Evolutionary conservation across 2,329 filamentous ascomycete species (phyloP).

Genomic region (Epichloe festucae): DNA sequence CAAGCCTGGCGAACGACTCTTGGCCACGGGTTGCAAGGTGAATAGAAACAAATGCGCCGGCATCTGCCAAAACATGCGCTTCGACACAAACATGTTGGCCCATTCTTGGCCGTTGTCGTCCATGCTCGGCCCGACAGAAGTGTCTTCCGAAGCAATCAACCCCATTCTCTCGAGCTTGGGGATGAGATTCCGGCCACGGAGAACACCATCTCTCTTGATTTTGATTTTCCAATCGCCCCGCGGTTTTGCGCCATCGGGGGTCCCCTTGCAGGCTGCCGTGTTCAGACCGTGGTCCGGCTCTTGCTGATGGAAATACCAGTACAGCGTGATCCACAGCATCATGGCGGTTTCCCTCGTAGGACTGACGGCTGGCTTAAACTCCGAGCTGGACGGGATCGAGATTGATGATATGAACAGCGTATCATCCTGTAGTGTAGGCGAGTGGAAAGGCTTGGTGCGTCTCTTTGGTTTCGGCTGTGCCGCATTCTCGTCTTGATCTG

Average conservation of each 20-base stretch:
- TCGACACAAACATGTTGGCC: slow-evolving; percentile 70
- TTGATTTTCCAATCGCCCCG: slow-evolving; percentile 77
- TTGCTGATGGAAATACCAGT: slow-evolving; percentile 94
- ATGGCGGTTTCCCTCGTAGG: slow-evolving; percentile 84
- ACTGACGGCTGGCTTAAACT: slow-evolving; percentile 68
- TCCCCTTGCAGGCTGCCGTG: slow-evolving; percentile 49
- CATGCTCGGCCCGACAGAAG: slow-evolving; percentile 53
- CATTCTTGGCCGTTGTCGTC: slow-evolving; percentile 54
- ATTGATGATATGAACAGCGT: slow-evolving; percentile 86
- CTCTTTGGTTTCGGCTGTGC: slow-evolving; percentile 14
- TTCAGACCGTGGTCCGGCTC: slow-evolving; percentile 53
- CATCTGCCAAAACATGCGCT: slow-evolving; percentile 81
- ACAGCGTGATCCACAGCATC: slow-evolving; percentile 91
- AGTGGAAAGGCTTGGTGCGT: slow-evolving; percentile 37
- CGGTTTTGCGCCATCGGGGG: slow-evolving; percentile 58
- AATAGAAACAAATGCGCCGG: slow-evolving; percentile 81
- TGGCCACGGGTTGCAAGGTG: slow-evolving; percentile 51
- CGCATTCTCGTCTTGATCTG: slow-evolving; percentile 11
- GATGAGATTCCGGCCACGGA: slow-evolving; percentile 69
- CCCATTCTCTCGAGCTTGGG: slow-evolving; percentile 93
- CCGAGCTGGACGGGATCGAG: slow-evolving; percentile 65
- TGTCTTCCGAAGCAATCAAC: slow-evolving; percentile 63
- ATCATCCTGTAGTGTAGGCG: slow-evolving; percentile 66
- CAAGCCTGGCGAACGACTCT: slow-evolving; percentile 23
- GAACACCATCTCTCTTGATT: slow-evolving; percentile 76